These are phyloP conservation scores for Aspergillus candidus DNA, from an alignment of 2,329 filamentous ascomycete genomes.

Conservation along the genomic window DNA sequence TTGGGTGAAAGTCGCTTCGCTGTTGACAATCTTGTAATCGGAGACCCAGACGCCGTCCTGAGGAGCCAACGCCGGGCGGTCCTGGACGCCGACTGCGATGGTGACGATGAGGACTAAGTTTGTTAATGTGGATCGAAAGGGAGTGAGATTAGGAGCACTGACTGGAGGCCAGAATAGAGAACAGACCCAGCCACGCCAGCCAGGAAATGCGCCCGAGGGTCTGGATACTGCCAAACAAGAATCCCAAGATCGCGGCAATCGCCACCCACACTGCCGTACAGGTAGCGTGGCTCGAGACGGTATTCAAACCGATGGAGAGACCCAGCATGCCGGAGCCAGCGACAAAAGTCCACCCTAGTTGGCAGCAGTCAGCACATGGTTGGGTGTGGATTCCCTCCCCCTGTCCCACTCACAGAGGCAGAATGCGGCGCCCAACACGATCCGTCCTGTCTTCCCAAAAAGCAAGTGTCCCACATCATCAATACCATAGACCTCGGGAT, in stretches of 20 bases:
- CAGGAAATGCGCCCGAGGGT: constrained; percentile 28
- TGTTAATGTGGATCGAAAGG: too few relatives aligned
- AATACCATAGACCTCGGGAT: constrained; percentile 52
- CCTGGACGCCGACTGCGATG: constrained; percentile 26
- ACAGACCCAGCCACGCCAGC: constrained; percentile 31
- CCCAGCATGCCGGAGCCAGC: constrained; percentile 39
- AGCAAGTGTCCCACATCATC: constrained; percentile 51
- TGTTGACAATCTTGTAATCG: constrained; percentile 23
- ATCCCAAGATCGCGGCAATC: constrained; percentile 16
- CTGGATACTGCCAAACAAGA: constrained; percentile 25
- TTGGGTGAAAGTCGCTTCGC: constrained; percentile 18
- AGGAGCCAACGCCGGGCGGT: constrained; percentile 30
- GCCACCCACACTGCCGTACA: constrained; percentile 19
- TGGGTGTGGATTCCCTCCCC: not conserved
- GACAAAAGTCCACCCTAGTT: constrained; percentile 28
- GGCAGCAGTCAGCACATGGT: not conserved
- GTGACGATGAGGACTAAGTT: constrained; percentile 20
- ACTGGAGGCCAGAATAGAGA: constrained; percentile 8
- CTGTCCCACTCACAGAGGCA: constrained; percentile 6
- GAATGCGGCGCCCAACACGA: constrained; percentile 34
- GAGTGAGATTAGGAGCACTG: constrained; percentile 2
- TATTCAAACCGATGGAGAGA: constrained; percentile 36
- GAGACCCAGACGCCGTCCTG: constrained; percentile 22
- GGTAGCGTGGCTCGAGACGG: constrained; percentile 32
- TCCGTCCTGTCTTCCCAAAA: constrained; percentile 48